Percentiles rank a stretch among this genome's conserved stretches.
phyloP scores from a whole-genome alignment of 2,329 filamentous ascomycete species.

The Furcasterigmium sp. region DNA sequence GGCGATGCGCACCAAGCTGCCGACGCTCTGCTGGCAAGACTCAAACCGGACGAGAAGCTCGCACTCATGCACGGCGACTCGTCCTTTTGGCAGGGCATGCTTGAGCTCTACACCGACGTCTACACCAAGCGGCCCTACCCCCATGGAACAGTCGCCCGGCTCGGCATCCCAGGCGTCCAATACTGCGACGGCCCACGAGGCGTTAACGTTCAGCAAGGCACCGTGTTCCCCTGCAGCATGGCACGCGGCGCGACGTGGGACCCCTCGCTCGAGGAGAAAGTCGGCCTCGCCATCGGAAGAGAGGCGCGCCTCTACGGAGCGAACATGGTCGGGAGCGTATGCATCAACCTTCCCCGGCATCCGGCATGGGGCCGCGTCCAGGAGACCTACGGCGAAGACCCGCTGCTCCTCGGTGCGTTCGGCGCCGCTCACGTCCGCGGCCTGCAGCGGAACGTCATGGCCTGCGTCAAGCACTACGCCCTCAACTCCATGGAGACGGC shows the following conservation, averaged over 20 bases:
- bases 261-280: slow-evolving; percentile 8
- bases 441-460: slow-evolving; percentile 15
- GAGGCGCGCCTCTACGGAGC: slow-evolving; percentile 13
- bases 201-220: slow-evolving; percentile 8
- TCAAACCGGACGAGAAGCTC: not conserved
- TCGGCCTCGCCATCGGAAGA: slow-evolving; percentile 15
- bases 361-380: slow-evolving; percentile 17
- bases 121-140: not conserved
- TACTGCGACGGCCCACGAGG: slow-evolving; percentile 14
- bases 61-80: not conserved
- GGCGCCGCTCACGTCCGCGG: slow-evolving; percentile 11
- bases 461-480: slow-evolving; percentile 16
- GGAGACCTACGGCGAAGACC: slow-evolving; percentile 17
- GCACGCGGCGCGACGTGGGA: slow-evolving; percentile 17
- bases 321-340: slow-evolving; percentile 15
- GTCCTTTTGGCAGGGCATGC: not conserved
- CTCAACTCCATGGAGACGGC: slow-evolving; percentile 18
- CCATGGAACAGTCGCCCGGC: slow-evolving; percentile 10
- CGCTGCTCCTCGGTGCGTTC: slow-evolving; percentile 13
- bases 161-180: slow-evolving; percentile 11
- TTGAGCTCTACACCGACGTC: not conserved
- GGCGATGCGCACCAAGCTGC: not conserved
- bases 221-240: slow-evolving; percentile 13
- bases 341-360: slow-evolving; percentile 16
- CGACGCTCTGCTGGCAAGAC: not conserved